Evolutionary conservation across 345 rosid genomes (phyloP).

Genomic region (Aquilaria yunnanensis): DNA sequence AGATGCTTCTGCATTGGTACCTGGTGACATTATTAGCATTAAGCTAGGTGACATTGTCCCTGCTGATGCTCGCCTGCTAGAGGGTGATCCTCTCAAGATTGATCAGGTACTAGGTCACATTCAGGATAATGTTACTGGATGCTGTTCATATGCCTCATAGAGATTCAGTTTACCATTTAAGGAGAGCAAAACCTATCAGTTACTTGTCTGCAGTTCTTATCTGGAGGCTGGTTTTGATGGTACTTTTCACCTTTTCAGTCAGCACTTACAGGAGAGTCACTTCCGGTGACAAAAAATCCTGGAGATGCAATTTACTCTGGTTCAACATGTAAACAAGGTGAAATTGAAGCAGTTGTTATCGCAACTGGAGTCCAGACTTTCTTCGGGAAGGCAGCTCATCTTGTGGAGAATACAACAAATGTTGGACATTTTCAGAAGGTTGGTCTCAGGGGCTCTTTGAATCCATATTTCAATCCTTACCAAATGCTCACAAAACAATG

Average conservation of each 20-base stretch:
- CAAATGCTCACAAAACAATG: background rate
- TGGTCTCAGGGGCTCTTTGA: constrained; percentile 3
- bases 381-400: constrained; percentile 96
- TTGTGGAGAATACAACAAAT: constrained; percentile 78
- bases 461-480: background rate
- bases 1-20: constrained; percentile 66
- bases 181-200: no score
- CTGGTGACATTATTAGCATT: constrained; percentile 56
- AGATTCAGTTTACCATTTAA: no score
- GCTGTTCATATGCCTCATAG: constrained; percentile 1
- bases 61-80: constrained; percentile 67
- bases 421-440: constrained; percentile 95
- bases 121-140: background rate
- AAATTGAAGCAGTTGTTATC: constrained; percentile 84
- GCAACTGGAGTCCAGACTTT: constrained; percentile 92
- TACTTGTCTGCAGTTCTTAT: no score
- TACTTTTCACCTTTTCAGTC: constrained; percentile 41
- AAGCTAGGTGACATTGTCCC: constrained; percentile 65
- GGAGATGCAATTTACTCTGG: constrained; percentile 82
- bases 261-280: constrained; percentile 88
- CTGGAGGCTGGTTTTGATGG: background rate
- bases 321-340: constrained; percentile 92
- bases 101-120: constrained; percentile 35
- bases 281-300: constrained; percentile 71
- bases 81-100: constrained; percentile 72